Evolutionary conservation across 768 basidiomycete genomes (phyloP).

Genomic region (Mycena galopus): DNA sequence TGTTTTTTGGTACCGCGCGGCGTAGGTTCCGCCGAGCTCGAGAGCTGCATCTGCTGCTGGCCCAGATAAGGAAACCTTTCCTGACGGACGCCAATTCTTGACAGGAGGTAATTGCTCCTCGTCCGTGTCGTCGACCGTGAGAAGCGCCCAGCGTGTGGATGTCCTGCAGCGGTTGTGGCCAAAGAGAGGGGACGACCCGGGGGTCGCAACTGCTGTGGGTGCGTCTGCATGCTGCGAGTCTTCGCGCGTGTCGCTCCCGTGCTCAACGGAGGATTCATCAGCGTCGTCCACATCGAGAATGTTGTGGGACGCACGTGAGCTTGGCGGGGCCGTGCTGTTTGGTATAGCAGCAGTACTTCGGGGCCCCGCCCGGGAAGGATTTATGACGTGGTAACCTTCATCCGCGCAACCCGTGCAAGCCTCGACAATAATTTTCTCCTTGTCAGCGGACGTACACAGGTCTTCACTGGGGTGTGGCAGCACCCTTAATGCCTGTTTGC

Average conservation of each 20-base stretch:
- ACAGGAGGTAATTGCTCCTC: no score
- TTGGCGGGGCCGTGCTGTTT: conserved; percentile 16
- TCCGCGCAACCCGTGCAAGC: conserved; percentile 13
- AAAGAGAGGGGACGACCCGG: no score
- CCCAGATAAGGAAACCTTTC: no score
- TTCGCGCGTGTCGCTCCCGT: neutral
- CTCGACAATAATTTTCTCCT: neutral
- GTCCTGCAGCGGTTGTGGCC: no score
- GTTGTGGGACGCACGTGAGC: neutral
- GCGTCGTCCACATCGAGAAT: neutral
- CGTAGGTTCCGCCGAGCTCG: no score
- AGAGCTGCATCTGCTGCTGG: no score
- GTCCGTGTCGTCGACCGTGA: no score
- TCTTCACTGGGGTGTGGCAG: conserved; percentile 20
- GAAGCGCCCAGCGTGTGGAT: no score
- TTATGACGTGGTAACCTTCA: conserved; percentile 11
- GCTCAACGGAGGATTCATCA: neutral
- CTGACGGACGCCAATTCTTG: no score
- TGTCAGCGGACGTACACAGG: conserved; percentile 20
- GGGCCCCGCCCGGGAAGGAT: conserved; percentile 20
- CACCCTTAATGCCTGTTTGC: conserved; percentile 3
- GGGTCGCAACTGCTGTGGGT: neutral
- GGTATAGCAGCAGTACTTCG: conserved; percentile 18
- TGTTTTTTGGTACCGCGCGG: no score
- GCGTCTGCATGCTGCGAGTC: conserved; percentile 2